Conservation (phyloP, 75 land plant species). For the Sequoia sempervirens region DNA sequence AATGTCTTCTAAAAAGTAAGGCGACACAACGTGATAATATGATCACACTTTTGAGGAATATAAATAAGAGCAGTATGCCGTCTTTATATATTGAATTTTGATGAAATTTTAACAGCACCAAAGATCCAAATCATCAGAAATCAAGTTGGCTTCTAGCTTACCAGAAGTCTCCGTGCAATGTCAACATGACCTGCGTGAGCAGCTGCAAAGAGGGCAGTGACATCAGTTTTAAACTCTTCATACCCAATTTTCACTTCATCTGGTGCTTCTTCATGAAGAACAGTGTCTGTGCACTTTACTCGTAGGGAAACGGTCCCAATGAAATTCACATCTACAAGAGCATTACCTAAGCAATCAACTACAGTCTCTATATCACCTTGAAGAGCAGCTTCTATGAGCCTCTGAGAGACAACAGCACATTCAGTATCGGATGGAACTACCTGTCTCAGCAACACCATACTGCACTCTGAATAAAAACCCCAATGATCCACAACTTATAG, state of each 20-base stretch:
- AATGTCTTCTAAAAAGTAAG: not conserved
- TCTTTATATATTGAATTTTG: not conserved
- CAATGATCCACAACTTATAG: not conserved
- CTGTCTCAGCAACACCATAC: constrained; percentile 22
- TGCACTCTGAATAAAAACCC: not conserved
- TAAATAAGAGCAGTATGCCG: not conserved
- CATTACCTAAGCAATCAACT: constrained; percentile 32
- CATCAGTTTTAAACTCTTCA: constrained; percentile 68
- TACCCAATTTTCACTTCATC: constrained; percentile 45
- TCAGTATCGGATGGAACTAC: constrained; percentile 39
- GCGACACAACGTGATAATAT: not conserved
- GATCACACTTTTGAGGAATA: not conserved
- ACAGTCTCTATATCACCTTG: constrained; percentile 35
- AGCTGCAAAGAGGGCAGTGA: constrained; percentile 69
- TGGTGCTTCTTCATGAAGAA: constrained; percentile 51
- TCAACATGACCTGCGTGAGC: constrained; percentile 60
- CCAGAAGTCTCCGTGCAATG: constrained; percentile 60
- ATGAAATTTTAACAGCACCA: not conserved
- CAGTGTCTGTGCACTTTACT: constrained; percentile 43
- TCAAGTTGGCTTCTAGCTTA: constrained; percentile 12
- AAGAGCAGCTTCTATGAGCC: constrained; percentile 35
- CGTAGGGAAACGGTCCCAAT: constrained; percentile 53
- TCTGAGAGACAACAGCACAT: constrained; percentile 36
- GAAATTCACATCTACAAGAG: constrained; percentile 67
- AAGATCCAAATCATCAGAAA: constrained; percentile 1